These are phyloP conservation scores for Microdochium trichocladiopsis DNA, from an alignment of 2,329 filamentous ascomycete species.

Conservation along the genomic window DNA sequence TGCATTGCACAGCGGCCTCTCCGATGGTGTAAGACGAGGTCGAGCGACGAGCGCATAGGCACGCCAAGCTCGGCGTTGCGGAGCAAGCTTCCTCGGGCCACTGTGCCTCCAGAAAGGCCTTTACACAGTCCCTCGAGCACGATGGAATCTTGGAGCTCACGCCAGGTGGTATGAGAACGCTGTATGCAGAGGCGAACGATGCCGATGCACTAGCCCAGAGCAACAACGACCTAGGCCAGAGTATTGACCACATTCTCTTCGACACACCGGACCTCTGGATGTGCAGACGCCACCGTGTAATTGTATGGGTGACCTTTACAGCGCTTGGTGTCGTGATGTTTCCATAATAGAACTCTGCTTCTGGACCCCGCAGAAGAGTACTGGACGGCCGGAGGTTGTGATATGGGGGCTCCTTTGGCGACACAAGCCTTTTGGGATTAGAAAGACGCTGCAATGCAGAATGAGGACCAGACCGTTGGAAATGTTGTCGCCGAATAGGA, in stretches of 20 bases:
- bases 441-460: no score
- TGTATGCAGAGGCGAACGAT: conserved; percentile 10
- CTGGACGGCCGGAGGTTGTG: no score
- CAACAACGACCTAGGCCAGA: conserved; percentile 14
- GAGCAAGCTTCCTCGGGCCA: conserved; percentile 44
- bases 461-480: no score
- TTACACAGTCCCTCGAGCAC: conserved; percentile 42
- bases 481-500: no score
- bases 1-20: conserved; percentile 64
- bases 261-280: conserved; percentile 5
- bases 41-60: conserved; percentile 56
- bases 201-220: conserved; percentile 15
- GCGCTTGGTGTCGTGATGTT: background rate
- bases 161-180: conserved; percentile 14
- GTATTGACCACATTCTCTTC: conserved; percentile 23
- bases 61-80: conserved; percentile 44
- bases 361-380: no score
- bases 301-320: background rate
- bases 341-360: background rate
- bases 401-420: no score
- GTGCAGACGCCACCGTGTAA: background rate
- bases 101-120: conserved; percentile 54
- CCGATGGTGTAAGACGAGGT: conserved; percentile 59
- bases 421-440: no score
- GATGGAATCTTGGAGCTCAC: conserved; percentile 15